Base-by-base conservation (phyloP, 805 yeast genomes). In the Pichia nanzhaoensis region DNA sequence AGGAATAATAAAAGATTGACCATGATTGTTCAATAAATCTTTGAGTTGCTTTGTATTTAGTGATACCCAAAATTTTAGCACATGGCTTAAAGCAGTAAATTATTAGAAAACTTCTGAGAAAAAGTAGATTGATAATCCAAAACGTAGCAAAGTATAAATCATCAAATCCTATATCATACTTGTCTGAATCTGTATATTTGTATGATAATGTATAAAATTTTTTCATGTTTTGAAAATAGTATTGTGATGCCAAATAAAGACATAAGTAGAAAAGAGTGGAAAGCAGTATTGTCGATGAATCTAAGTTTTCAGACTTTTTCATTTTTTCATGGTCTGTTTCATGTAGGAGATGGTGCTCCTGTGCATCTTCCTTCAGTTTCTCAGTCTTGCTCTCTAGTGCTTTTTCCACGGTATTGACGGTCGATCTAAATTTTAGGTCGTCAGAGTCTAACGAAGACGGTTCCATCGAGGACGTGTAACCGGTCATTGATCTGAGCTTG, bases 11-110 rank as follows among this genome's bases (percentile, higher is more conserved):
- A 6, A 76, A 55, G 16, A 77, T 60, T 30, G 77, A 69, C 96
- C 96, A 89, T 41, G 87, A 80, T 68, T 88, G 96, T 64, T 88
- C 96, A 46, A 87, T 84, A 58, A 85, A 88, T 47, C 96, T 73
- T 45, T 75, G 75, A 19, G 70, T 67, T 0, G 82, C 75, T 54
- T 78, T 80, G 14, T 59, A 61, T 2, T 71, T 64, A 34, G 61
- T 61, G 40, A 84, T 77, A 20, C 74, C 67, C 39, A 68, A 59
- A 8, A 47, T 43, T 19, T 52, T 52, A 2, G 87, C 87, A 39
- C 80, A 55, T 17, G 90, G 88, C 44, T 66, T 69, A 40, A 84
- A 71, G 9, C 77, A 52, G 51, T 66, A 74, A 42, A 73, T 70
- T 80, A 86, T 82, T 31, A 76, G 52, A n/a, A 73, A 61, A 5